Percentiles rank a stretch among this genome's conserved stretches.
Conservation (phyloP, 1,284 basidiomycete genomes). For the Sanguinoderma infundibulare region DNA sequence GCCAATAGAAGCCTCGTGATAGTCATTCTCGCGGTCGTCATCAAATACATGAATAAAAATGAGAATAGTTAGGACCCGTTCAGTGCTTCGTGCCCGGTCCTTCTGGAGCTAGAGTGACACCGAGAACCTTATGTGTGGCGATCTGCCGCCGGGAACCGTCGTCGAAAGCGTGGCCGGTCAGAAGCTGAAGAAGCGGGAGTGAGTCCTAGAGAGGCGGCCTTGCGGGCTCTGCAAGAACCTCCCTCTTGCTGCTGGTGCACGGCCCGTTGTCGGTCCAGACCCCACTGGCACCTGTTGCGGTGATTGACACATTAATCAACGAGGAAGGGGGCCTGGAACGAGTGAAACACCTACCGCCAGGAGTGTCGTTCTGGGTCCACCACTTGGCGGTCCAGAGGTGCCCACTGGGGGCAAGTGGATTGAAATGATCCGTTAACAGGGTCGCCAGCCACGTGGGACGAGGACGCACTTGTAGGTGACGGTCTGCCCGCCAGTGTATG, state of each 20-base stretch:
- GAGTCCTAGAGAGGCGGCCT: slow-evolving; percentile 19
- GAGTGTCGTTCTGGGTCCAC: slow-evolving; percentile 64
- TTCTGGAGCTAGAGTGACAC: slow-evolving; percentile 11
- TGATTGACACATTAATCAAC: background rate
- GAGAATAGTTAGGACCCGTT: background rate
- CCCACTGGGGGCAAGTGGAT: slow-evolving; percentile 33
- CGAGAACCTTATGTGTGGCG: background rate
- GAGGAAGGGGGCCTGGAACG: background rate
- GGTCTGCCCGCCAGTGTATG: slow-evolving; percentile 54
- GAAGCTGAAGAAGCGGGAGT: slow-evolving; percentile 32
- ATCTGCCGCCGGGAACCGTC: background rate
- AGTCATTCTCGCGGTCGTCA: slow-evolving; percentile 10
- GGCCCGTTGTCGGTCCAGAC: slow-evolving; percentile 43
- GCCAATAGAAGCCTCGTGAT: slow-evolving; percentile 6
- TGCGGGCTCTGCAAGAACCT: slow-evolving; percentile 11
- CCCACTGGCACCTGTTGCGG: slow-evolving; percentile 35
- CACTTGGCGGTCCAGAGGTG: slow-evolving; percentile 56
- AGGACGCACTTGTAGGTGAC: slow-evolving; percentile 52
- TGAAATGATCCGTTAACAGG: background rate
- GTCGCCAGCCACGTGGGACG: slow-evolving; percentile 7
- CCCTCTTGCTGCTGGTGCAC: slow-evolving; percentile 31
- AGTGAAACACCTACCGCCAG: slow-evolving; percentile 43
- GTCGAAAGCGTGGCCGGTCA: slow-evolving; percentile 11
- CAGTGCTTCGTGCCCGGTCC: slow-evolving; percentile 2
- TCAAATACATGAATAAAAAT: slow-evolving; percentile 18